phyloP scores from a whole-genome alignment of 1,284 basidiomycete species.

The Tranzscheliella williamsii region DNA sequence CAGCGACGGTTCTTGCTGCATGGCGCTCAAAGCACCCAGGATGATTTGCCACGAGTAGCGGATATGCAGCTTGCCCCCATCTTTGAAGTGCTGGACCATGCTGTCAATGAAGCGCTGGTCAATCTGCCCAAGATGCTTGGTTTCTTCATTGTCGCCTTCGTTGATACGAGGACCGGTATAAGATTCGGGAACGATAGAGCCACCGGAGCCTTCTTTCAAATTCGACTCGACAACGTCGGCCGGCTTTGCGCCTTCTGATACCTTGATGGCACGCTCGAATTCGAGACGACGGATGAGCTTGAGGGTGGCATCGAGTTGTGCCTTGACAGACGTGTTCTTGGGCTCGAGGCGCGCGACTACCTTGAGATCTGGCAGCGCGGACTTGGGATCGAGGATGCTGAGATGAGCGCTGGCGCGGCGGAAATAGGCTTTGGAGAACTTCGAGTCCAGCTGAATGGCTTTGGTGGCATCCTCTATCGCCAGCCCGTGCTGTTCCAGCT shows the following conservation, averaged over 20 bases:
- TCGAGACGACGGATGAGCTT: constrained; percentile 73
- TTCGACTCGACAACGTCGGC: constrained; percentile 44
- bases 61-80: constrained; percentile 78
- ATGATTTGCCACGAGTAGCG: constrained; percentile 90
- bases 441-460: constrained; percentile 85
- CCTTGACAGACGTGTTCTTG: constrained; percentile 76
- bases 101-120: constrained; percentile 73
- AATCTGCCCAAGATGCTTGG: constrained; percentile 64
- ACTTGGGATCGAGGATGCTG: constrained; percentile 70
- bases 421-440: constrained; percentile 89
- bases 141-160: constrained; percentile 63
- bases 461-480: constrained; percentile 64
- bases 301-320: constrained; percentile 82
- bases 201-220: constrained; percentile 45
- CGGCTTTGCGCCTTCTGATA: constrained; percentile 45
- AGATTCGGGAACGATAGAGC: constrained; percentile 26
- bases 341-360: constrained; percentile 81
- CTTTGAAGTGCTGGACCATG: constrained; percentile 92
- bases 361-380: constrained; percentile 52
- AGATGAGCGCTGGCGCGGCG: constrained; percentile 90
- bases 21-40: constrained; percentile 77
- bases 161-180: constrained; percentile 52
- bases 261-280: constrained; percentile 57
- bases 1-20: constrained; percentile 78
- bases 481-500: constrained; percentile 59